Percentiles rank a stretch among this genome's conserved stretches.
These are phyloP conservation scores for Xylaria curta DNA, from an alignment of 495 filamentous ascomycete genomes.

Conservation along the genomic window DNA sequence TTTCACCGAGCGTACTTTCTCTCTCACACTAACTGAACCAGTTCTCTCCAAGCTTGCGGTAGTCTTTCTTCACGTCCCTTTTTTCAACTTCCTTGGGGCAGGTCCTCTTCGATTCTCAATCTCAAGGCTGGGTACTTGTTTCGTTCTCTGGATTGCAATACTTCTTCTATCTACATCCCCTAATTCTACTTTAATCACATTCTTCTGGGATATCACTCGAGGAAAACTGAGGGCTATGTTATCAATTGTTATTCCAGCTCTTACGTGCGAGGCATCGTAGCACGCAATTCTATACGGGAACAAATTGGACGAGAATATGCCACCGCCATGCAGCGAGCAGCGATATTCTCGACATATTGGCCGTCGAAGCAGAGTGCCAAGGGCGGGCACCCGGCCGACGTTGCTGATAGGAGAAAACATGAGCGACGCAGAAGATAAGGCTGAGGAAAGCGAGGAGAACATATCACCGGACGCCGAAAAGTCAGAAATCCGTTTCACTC, in stretches of 20 bases:
- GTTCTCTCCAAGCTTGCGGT: background rate
- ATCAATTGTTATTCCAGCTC: constrained; percentile 29
- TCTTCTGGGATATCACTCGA: background rate
- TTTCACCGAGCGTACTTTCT: constrained; percentile 3
- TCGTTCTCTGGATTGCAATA: background rate
- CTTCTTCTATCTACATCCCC: constrained; percentile 14
- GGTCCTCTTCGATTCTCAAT: constrained; percentile 38
- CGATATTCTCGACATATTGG: constrained; percentile 28
- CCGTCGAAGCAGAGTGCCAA: constrained; percentile 27
- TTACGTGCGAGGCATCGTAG: constrained; percentile 39
- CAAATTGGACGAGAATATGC: constrained; percentile 33
- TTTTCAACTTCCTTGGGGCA: constrained; percentile 37
- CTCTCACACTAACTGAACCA: constrained; percentile 1
- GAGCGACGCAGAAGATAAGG: background rate
- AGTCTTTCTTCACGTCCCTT: constrained; percentile 28
- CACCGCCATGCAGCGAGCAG: constrained; percentile 31
- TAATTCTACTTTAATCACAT: background rate
- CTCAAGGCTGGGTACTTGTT: constrained; percentile 32
- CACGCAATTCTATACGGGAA: constrained; percentile 9
- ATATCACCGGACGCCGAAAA: constrained; percentile 20
- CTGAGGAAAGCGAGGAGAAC: constrained; percentile 30
- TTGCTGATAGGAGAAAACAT: constrained; percentile 21
- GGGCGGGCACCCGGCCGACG: constrained; percentile 26
- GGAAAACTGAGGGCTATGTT: constrained; percentile 31
- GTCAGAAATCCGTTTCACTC: constrained; percentile 20